A percentile compares a stretch with the other conserved stretches of the same genome.
Conservation (phyloP, 495 filamentous ascomycete species). For the Monascus purpureus region DNA sequence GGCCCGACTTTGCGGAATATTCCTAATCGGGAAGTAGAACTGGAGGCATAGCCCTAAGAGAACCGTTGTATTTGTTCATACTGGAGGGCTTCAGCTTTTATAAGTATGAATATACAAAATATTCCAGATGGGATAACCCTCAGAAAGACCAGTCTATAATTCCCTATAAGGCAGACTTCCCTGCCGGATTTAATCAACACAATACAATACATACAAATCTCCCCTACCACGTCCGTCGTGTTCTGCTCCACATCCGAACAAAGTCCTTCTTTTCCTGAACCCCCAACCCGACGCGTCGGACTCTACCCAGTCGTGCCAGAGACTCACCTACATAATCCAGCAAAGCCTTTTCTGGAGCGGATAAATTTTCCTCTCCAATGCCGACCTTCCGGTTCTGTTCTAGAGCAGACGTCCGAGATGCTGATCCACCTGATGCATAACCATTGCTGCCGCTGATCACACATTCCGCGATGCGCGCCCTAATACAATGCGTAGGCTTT, state of each 20-base stretch:
- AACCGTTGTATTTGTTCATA: too few relatives aligned
- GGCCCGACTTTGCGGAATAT: too few relatives aligned
- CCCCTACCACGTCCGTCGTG: conserved; percentile 18
- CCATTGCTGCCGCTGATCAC: conserved; percentile 27
- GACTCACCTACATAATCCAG: conserved; percentile 70
- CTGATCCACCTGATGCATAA: conserved; percentile 1
- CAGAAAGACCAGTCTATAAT: too few relatives aligned
- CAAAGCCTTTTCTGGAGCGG: conserved; percentile 42
- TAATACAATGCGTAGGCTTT: conserved; percentile 72
- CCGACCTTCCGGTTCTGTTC: background rate
- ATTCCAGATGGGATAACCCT: too few relatives aligned
- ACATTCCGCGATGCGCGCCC: conserved; percentile 73
- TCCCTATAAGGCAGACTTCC: too few relatives aligned
- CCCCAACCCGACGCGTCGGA: conserved; percentile 79
- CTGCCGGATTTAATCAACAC: too few relatives aligned
- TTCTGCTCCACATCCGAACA: conserved; percentile 44
- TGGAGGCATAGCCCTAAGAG: too few relatives aligned
- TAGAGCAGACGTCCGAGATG: background rate
- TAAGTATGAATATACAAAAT: too few relatives aligned
- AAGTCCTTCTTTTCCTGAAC: conserved; percentile 74
- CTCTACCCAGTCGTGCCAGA: conserved; percentile 74
- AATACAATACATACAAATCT: too few relatives aligned
- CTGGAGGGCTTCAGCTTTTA: too few relatives aligned
- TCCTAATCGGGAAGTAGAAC: too few relatives aligned
- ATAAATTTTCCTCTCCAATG: conserved; percentile 26